Evolutionary conservation across 179 eudicot species (phyloP).

Genomic region (Silene vulgaris): DNA sequence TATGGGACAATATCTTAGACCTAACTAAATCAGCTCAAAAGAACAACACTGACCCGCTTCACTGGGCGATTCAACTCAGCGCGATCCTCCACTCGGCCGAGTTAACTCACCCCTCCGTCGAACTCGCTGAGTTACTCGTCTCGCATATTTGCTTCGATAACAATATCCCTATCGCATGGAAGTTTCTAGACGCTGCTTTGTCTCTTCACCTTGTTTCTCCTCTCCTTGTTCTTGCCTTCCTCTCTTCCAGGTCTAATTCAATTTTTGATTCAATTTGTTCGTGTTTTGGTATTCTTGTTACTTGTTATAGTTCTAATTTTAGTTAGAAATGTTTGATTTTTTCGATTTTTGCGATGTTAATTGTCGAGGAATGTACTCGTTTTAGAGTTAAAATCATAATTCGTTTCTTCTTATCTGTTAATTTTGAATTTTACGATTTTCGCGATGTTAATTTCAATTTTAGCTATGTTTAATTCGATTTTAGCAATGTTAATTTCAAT

Average conservation of each 20-base stretch:
- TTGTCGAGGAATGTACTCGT: too few species aligned
- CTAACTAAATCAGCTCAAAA: constrained; percentile 61
- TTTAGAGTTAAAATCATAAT: too few species aligned
- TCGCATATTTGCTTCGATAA: constrained; percentile 85
- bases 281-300: neutral
- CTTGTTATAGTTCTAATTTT: too few species aligned
- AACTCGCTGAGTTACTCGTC: constrained; percentile 59
- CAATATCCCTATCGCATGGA: constrained; percentile 71
- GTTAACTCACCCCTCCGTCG: constrained; percentile 59
- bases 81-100: constrained; percentile 59
- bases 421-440: too few species aligned
- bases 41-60: constrained; percentile 51
- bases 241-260: constrained; percentile 43
- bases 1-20: constrained; percentile 62
- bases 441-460: too few species aligned
- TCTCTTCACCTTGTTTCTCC: constrained; percentile 51
- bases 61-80: constrained; percentile 76
- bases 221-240: constrained; percentile 61
- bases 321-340: too few species aligned
- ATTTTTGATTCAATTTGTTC: neutral
- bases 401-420: too few species aligned
- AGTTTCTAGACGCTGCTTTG: constrained; percentile 71
- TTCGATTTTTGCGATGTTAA: too few species aligned
- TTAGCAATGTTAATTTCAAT: too few species aligned
- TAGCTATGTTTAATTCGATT: too few species aligned